A percentile compares a stretch with the other conserved stretches of the same genome.
Conservation (phyloP, 495 filamentous ascomycete species). For the Friedmanniomyces endolithicus region DNA sequence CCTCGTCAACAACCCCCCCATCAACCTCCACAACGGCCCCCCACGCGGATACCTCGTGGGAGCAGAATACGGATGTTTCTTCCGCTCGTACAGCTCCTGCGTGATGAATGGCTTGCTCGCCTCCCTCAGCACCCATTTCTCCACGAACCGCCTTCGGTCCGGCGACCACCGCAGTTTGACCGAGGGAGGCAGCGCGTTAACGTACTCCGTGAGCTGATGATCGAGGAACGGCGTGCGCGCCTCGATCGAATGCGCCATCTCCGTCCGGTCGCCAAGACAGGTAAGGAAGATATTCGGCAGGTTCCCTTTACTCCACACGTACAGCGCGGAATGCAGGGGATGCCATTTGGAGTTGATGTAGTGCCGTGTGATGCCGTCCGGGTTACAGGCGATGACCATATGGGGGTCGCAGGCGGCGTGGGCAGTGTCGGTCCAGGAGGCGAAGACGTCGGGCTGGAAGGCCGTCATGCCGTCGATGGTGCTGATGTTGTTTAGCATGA, state of each 20-base stretch:
- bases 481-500: constrained; percentile 29
- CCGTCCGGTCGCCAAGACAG: constrained; percentile 37
- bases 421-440: constrained; percentile 11
- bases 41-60: constrained; percentile 24
- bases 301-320: constrained; percentile 32
- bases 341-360: constrained; percentile 37
- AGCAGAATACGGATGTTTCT: constrained; percentile 36
- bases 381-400: constrained; percentile 17
- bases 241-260: constrained; percentile 42
- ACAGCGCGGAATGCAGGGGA: constrained; percentile 37
- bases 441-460: constrained; percentile 17
- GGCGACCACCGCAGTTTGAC: constrained; percentile 34
- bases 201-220: constrained; percentile 39
- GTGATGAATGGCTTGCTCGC: constrained; percentile 40
- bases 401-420: constrained; percentile 8
- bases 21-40: constrained; percentile 32
- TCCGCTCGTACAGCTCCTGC: constrained; percentile 36
- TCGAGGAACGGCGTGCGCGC: constrained; percentile 40
- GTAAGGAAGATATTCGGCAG: constrained; percentile 37
- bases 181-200: constrained; percentile 36
- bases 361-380: constrained; percentile 21
- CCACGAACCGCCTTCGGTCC: constrained; percentile 21
- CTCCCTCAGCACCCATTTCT: constrained; percentile 42
- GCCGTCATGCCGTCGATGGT: constrained; percentile 37
- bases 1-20: constrained; percentile 28